Base-by-base conservation (phyloP, 2,329 filamentous ascomycete genomes). In the Trichoderma gracile region DNA sequence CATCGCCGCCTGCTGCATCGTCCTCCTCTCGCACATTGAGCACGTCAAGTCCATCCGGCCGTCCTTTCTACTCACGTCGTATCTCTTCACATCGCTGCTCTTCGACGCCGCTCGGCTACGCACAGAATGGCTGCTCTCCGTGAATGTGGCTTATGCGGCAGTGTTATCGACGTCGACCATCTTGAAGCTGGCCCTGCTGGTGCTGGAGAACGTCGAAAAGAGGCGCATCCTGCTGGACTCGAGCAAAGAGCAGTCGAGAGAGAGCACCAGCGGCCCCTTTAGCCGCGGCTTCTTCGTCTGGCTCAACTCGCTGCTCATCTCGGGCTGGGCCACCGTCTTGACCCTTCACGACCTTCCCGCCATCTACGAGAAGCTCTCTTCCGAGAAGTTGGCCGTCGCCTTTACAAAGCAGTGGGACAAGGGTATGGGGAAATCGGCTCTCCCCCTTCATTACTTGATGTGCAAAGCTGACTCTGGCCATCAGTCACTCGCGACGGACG, bases 181-280 rank as follows among this genome's bases (percentile, higher is more conserved):
- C 1, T 47, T 70, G 6, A 76, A 76, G 3, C 25, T 75, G 1
- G 67, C 58, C 0, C 46, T 76, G 1, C 56, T 76, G 2, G 58
- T 69, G 3, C 62, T 76, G 0, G 74, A 76, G 33, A 72, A 70
- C 1, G 63, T 75, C 0, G 74, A 76, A 60, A 76, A 76, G 66
- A 70, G 73, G 8, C 65, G 45, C 7, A 74, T 76, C 0, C 56
- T 76, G 23, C 67, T 76, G 4, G 73, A 81, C 5, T 71, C 83
- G 3, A 81, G 78, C 53, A 71, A 73, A 1, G 66, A 70, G 2
- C 78, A 76, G 47, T 81, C 83, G 1, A 78, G 77, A 0, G 85
- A 87, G 69, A 79, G 79, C 3, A 84, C 80, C 2, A 81, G 79
- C 21, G 74, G 74, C 0, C 74, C 72, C 0, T 67, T 76, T 2